A percentile compares a stretch with the other conserved stretches of the same genome.
Evolutionary conservation across 495 filamentous ascomycete species (phyloP).

Genomic region (Astrothelium subdiscretum): DNA sequence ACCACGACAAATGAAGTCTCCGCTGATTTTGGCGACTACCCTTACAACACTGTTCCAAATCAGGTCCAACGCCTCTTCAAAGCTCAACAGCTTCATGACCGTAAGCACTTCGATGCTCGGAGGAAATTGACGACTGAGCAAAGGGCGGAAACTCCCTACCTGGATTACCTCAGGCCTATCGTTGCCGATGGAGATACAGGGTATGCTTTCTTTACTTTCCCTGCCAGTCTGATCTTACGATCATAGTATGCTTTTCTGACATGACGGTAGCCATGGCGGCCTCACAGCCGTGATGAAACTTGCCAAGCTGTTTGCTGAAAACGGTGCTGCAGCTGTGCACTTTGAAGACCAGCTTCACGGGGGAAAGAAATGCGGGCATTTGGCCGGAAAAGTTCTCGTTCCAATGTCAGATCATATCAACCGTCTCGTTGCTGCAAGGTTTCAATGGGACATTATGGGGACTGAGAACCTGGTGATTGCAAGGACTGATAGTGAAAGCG

Average conservation of each 20-base stretch:
- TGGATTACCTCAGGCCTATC: conserved; percentile 88
- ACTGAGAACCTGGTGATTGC: conserved; percentile 88
- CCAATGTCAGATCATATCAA: conserved; percentile 95
- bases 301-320: conserved; percentile 97
- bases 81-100: conserved; percentile 91
- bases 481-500: conserved; percentile 88
- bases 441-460: conserved; percentile 98
- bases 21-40: conserved; percentile 95
- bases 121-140: conserved; percentile 62
- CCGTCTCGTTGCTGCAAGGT: conserved; percentile 77
- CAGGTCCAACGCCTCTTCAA: conserved; percentile 94
- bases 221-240: neutral
- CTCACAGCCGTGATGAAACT: conserved; percentile 89
- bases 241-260: neutral
- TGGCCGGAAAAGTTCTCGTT: conserved; percentile 93
- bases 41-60: conserved; percentile 97
- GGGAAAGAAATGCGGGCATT: conserved; percentile 96
- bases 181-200: conserved; percentile 97
- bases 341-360: conserved; percentile 97
- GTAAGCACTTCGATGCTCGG: conserved; percentile 82
- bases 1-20: conserved; percentile 95
- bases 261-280: conserved; percentile 48
- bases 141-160: conserved; percentile 62
- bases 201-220: conserved; percentile 21
- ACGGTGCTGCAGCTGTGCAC: conserved; percentile 90